phyloP scores from a whole-genome alignment of 441 rosid genomes.

The Eruca vesicaria region DNA sequence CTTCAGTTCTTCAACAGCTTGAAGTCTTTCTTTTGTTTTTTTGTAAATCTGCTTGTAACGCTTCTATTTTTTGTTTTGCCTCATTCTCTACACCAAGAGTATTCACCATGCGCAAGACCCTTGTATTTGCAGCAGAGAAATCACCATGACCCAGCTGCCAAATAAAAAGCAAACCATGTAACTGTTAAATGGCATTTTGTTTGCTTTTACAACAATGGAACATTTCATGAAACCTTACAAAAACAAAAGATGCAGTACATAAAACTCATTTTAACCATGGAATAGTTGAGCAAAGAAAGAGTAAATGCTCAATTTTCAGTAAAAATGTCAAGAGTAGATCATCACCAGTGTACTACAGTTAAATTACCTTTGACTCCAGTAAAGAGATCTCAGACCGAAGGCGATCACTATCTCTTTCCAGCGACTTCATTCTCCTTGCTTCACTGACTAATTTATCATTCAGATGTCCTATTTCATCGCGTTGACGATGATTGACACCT shows the following conservation, averaged over 20 bases:
- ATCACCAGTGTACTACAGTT: background rate
- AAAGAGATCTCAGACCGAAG: conserved; percentile 90
- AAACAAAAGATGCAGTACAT: background rate
- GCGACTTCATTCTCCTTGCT: conserved; percentile 75
- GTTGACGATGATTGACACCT: conserved; percentile 58
- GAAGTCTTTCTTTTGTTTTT: conserved; percentile 85
- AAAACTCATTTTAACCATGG: conserved; percentile 17
- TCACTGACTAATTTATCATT: conserved; percentile 78
- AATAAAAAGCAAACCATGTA: conserved; percentile 27
- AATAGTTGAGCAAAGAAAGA: background rate
- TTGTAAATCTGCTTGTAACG: conserved; percentile 82
- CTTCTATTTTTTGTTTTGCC: conserved; percentile 96
- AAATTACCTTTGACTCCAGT: conserved; percentile 76
- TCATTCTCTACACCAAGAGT: conserved; percentile 89
- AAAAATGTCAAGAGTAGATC: background rate
- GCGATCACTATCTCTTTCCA: conserved; percentile 93
- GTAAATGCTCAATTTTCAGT: background rate
- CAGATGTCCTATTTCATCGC: conserved; percentile 69
- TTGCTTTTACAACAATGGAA: conserved; percentile 4
- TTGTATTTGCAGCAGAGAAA: conserved; percentile 79
- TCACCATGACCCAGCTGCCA: conserved; percentile 95
- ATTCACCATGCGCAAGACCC: conserved; percentile 92
- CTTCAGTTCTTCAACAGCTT: conserved; percentile 91
- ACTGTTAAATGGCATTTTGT: background rate
- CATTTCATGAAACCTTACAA: background rate